A percentile compares a stretch with the other conserved stretches of the same genome.
These are phyloP conservation scores for Achaetomium macrosporum DNA, from an alignment of 2,329 filamentous ascomycete species.

Conservation along the genomic window DNA sequence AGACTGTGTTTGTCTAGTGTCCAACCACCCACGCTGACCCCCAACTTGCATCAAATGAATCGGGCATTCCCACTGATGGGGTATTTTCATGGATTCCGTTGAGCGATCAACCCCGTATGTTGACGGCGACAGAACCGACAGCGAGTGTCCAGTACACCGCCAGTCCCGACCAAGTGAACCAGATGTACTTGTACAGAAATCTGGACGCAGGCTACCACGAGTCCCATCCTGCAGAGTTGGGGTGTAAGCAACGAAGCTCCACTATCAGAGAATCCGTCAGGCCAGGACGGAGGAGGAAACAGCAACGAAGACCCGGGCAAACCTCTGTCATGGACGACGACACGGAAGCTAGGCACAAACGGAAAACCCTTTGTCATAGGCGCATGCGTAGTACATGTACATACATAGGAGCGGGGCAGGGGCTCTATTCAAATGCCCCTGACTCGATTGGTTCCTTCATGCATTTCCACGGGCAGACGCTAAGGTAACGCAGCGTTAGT, in stretches of 20 bases:
- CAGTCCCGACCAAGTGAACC: neutral
- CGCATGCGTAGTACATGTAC: neutral
- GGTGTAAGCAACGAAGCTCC: neutral
- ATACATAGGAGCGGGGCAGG: constrained; percentile 9
- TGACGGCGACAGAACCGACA: neutral
- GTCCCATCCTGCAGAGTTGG: neutral
- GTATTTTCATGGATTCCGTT: neutral
- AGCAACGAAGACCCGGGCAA: neutral
- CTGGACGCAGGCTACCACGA: neutral
- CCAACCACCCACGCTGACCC: constrained; percentile 6
- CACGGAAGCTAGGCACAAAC: constrained; percentile 16
- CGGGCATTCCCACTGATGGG: neutral
- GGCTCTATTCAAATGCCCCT: neutral
- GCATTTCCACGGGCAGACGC: neutral
- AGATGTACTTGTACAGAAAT: neutral
- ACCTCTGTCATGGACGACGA: constrained; percentile 3
- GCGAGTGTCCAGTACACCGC: neutral
- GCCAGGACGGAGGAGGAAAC: no score
- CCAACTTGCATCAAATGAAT: neutral
- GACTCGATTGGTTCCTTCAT: constrained; percentile 1
- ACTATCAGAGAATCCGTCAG: no score
- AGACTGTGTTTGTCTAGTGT: neutral
- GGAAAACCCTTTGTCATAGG: constrained; percentile 18
- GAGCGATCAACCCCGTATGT: neutral
- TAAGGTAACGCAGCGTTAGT: neutral